Evolutionary conservation across 2,329 filamentous ascomycete genomes (phyloP).

Genomic region (Fonsecaea pugnacius): DNA sequence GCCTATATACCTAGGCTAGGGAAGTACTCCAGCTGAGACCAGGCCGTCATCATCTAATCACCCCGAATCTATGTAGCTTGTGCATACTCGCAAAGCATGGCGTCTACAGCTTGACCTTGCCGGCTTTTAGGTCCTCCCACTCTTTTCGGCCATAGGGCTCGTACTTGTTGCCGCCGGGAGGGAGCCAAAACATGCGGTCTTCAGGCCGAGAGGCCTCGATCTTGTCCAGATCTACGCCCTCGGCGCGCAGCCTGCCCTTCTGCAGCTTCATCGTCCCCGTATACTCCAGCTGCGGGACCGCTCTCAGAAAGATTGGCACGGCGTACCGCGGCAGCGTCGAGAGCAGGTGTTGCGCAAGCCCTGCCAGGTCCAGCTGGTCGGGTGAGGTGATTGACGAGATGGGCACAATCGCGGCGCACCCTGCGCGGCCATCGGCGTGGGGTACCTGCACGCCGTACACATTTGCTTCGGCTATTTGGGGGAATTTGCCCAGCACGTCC

Average conservation of each 20-base stretch:
- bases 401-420: slow-evolving; percentile 70
- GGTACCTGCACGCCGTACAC: slow-evolving; percentile 83
- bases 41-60: no score
- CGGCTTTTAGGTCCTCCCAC: slow-evolving; percentile 38
- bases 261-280: slow-evolving; percentile 82
- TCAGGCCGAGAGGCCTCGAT: slow-evolving; percentile 22
- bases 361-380: slow-evolving; percentile 62
- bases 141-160: slow-evolving; percentile 31
- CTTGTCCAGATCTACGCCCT: slow-evolving; percentile 36
- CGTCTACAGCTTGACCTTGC: slow-evolving; percentile 34
- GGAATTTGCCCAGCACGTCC: slow-evolving; percentile 70
- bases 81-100: neutral
- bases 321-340: slow-evolving; percentile 71
- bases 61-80: neutral
- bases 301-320: slow-evolving; percentile 72
- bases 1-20: no score
- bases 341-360: slow-evolving; percentile 62
- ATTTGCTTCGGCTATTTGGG: slow-evolving; percentile 74
- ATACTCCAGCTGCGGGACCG: slow-evolving; percentile 62
- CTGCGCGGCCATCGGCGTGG: slow-evolving; percentile 79
- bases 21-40: no score
- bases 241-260: slow-evolving; percentile 64
- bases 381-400: slow-evolving; percentile 45
- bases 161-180: slow-evolving; percentile 31
- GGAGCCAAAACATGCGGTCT: slow-evolving; percentile 37